Evolutionary conservation across 495 filamentous ascomycete species (phyloP).

Genomic region (Lasiosphaeriaceae sp.): DNA sequence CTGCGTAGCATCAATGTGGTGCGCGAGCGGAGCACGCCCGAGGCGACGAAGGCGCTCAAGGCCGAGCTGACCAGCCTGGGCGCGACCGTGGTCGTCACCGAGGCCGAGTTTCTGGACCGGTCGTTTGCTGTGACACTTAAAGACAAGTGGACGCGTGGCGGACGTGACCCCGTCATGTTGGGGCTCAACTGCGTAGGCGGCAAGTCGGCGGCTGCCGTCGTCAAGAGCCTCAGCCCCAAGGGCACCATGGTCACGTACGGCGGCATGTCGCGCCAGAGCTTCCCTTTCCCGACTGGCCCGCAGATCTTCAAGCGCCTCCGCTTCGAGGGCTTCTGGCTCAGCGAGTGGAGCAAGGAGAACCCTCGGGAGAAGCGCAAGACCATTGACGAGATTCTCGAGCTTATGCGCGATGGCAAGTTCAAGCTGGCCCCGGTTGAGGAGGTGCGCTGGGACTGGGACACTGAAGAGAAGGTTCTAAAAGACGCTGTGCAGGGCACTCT

Average conservation of each 20-base stretch:
- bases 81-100: conserved; percentile 77
- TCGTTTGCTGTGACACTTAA: conserved; percentile 61
- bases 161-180: conserved; percentile 63
- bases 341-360: conserved; percentile 76
- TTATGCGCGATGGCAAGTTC: conserved; percentile 72
- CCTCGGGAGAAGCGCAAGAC: conserved; percentile 70
- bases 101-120: conserved; percentile 60
- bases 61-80: conserved; percentile 67
- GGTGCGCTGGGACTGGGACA: conserved; percentile 76
- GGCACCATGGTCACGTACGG: conserved; percentile 90
- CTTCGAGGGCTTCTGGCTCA: conserved; percentile 94
- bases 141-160: conserved; percentile 62
- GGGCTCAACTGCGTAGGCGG: conserved; percentile 97
- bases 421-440: conserved; percentile 76
- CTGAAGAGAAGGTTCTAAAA: conserved; percentile 60
- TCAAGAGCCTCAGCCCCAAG: conserved; percentile 59
- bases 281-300: conserved; percentile 69
- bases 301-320: conserved; percentile 87
- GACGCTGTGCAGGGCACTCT: conserved; percentile 79
- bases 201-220: conserved; percentile 67
- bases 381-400: conserved; percentile 72
- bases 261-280: conserved; percentile 84
- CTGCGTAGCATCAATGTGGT: conserved; percentile 84
- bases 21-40: conserved; percentile 57
- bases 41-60: conserved; percentile 63